Conservation (phyloP, 192 early-diverging fungal species). For the Podochytrium sp. region DNA sequence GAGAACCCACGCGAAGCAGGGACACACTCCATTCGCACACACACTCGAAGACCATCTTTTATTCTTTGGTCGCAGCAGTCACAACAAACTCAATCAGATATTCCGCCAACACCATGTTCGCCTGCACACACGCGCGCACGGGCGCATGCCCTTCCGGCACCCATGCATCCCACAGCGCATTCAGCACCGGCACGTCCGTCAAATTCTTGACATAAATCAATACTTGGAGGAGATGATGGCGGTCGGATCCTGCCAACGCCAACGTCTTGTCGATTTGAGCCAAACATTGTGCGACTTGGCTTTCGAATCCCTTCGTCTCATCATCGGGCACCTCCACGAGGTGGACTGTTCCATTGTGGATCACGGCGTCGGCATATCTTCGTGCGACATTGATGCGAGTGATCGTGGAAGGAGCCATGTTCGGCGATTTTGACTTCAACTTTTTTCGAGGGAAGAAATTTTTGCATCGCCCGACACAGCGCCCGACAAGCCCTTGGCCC, state of each 20-base stretch:
- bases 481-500: too few relatives aligned
- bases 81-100: slow-evolving; percentile 24
- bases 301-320: not conserved
- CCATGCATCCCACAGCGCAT: slow-evolving; percentile 22
- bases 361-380: slow-evolving; percentile 1
- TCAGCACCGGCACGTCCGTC: slow-evolving; percentile 15
- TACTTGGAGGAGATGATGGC: slow-evolving; percentile 1
- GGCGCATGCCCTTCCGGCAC: slow-evolving; percentile 11
- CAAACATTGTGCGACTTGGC: slow-evolving; percentile 11
- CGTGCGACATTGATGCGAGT: slow-evolving; percentile 1
- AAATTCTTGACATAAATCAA: slow-evolving; percentile 18
- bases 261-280: slow-evolving; percentile 1
- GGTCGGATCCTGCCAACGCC: not conserved
- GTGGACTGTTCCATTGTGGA: slow-evolving; percentile 21
- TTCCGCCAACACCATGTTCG: slow-evolving; percentile 7
- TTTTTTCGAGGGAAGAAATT: too few relatives aligned
- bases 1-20: too few relatives aligned
- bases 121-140: slow-evolving; percentile 18
- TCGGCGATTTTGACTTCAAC: too few relatives aligned
- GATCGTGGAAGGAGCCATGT: not conserved
- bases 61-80: slow-evolving; percentile 2
- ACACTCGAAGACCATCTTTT: too few relatives aligned
- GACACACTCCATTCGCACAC: too few relatives aligned
- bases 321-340: slow-evolving; percentile 25
- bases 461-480: too few relatives aligned